A percentile compares a stretch with the other conserved stretches of the same genome.
Conservation (phyloP, 805 yeast genomes). For the Ogataea wickerhamii region DNA sequence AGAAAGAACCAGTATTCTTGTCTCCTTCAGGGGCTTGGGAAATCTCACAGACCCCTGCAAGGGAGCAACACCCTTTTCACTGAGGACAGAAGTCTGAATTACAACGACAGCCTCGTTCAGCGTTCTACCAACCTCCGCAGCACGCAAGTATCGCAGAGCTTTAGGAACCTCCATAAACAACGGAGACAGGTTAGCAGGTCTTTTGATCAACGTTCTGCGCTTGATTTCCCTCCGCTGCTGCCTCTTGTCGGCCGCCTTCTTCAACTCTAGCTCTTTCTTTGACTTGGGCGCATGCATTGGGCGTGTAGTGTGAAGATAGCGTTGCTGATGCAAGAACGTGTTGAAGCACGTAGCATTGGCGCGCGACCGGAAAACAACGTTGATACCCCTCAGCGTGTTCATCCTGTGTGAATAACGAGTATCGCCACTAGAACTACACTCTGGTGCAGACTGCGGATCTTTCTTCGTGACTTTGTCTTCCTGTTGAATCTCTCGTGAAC, state of each 20-base stretch:
- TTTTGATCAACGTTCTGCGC: slow-evolving; percentile 35
- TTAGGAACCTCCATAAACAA: slow-evolving; percentile 65
- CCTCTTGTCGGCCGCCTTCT: slow-evolving; percentile 25
- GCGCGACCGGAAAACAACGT: neutral
- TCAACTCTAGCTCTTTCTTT: slow-evolving; percentile 25
- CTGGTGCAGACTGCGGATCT: no score
- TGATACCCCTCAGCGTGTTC: neutral
- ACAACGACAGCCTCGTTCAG: slow-evolving; percentile 66
- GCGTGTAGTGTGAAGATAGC: slow-evolving; percentile 5
- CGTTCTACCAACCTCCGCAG: slow-evolving; percentile 87
- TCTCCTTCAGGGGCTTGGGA: slow-evolving; percentile 68
- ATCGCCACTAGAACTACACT: no score
- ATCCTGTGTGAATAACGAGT: no score
- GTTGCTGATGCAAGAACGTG: neutral
- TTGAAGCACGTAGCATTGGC: neutral
- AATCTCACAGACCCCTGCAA: slow-evolving; percentile 67
- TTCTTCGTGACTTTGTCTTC: no score
- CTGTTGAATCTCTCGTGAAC: no score
- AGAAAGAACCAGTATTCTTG: slow-evolving; percentile 67
- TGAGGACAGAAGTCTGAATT: slow-evolving; percentile 58
- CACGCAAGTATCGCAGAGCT: slow-evolving; percentile 78
- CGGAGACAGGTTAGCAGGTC: slow-evolving; percentile 48
- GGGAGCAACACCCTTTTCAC: slow-evolving; percentile 75
- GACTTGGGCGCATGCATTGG: slow-evolving; percentile 24
- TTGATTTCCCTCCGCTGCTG: slow-evolving; percentile 24